A percentile compares a stretch with the other conserved stretches of the same genome.
These are phyloP conservation scores for Clohesyomyces aquaticus DNA, from an alignment of 495 filamentous ascomycete genomes.

Conservation along the genomic window DNA sequence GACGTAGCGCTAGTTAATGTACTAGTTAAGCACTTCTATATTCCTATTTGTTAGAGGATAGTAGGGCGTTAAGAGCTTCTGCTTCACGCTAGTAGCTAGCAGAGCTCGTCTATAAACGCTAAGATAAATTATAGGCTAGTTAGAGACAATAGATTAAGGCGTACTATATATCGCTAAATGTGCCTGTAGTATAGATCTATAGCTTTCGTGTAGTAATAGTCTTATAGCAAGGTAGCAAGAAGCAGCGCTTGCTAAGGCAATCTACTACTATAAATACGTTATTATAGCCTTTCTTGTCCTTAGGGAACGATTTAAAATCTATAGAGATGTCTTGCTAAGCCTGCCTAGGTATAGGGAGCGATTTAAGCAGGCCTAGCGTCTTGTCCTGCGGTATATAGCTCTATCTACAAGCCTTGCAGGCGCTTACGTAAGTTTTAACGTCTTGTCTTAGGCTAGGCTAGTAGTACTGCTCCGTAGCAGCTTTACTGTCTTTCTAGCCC, in stretches of 20 bases:
- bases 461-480: slow-evolving; percentile 12
- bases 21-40: slow-evolving; percentile 39
- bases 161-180: slow-evolving; percentile 25
- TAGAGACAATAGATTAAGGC: slow-evolving; percentile 30
- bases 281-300: not conserved
- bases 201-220: not conserved
- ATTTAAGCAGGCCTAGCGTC: slow-evolving; percentile 34
- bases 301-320: not conserved
- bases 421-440: slow-evolving; percentile 19
- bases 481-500: not conserved
- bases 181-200: slow-evolving; percentile 11
- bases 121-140: slow-evolving; percentile 38
- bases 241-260: not conserved
- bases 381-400: slow-evolving; percentile 22
- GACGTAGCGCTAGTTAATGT: not conserved
- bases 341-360: slow-evolving; percentile 29
- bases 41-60: slow-evolving; percentile 40
- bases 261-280: not conserved
- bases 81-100: slow-evolving; percentile 20
- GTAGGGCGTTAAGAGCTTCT: slow-evolving; percentile 35
- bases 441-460: slow-evolving; percentile 24
- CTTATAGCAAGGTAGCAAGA: slow-evolving; percentile 6
- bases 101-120: slow-evolving; percentile 34
- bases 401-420: slow-evolving; percentile 27
- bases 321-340: slow-evolving; percentile 1